phyloP scores from a whole-genome alignment of 257 asterid genomes.

The Primulina eburnea region DNA sequence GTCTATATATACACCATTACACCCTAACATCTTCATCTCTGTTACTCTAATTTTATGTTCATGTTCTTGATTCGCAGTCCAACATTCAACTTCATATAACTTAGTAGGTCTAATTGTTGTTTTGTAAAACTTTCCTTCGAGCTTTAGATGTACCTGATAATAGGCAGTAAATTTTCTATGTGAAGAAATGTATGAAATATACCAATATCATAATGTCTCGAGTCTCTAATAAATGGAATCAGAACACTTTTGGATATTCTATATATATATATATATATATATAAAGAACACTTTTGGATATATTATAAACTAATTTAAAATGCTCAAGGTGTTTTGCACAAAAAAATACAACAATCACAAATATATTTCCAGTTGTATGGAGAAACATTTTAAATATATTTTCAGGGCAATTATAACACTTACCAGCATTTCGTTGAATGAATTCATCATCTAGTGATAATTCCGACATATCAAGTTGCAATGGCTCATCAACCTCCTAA shows the following conservation, averaged over 20 bases:
- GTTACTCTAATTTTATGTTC: no score
- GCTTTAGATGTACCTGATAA: neutral
- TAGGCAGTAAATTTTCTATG: neutral
- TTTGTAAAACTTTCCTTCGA: neutral
- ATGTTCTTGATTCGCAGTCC: no score
- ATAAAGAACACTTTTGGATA: neutral
- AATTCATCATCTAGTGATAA: conserved; percentile 68
- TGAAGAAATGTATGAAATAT: neutral
- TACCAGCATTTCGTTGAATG: conserved; percentile 60
- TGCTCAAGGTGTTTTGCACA: neutral
- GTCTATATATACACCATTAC: no score
- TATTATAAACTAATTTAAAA: conserved; percentile 1
- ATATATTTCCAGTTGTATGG: neutral
- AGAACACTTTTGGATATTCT: neutral
- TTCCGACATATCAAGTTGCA: conserved; percentile 87
- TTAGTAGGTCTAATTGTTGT: neutral
- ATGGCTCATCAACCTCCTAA: conserved; percentile 95
- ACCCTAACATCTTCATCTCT: no score
- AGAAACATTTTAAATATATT: neutral
- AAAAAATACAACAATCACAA: conserved; percentile 16
- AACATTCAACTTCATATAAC: neutral
- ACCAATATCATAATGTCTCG: neutral
- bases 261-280: no score
- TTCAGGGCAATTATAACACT: conserved; percentile 27
- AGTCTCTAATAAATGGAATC: neutral